These are phyloP conservation scores for Xylaria sp. DNA, from an alignment of 495 filamentous ascomycete species.

Conservation along the genomic window DNA sequence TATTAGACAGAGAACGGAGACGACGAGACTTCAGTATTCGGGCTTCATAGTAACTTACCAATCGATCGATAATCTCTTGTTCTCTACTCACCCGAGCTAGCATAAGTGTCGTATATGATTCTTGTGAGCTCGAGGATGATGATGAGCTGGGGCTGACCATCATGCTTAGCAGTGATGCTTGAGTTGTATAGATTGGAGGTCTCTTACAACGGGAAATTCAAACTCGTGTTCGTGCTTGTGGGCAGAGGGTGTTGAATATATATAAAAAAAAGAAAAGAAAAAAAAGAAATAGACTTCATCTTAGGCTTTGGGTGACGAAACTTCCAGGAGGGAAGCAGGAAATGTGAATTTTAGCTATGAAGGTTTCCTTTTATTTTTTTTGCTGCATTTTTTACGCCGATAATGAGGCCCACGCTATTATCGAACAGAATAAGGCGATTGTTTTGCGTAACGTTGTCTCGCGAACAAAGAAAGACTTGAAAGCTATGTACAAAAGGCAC, in stretches of 20 bases:
- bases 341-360: not conserved
- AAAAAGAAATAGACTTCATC: too few relatives aligned
- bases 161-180: not conserved
- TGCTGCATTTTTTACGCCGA: not conserved
- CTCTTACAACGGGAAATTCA: not conserved
- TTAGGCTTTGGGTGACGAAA: not conserved
- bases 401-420: not conserved
- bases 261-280: too few relatives aligned
- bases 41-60: not conserved
- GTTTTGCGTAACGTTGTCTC: not conserved
- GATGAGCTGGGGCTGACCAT: conserved; percentile 1
- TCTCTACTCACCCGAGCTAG: not conserved
- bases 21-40: too few relatives aligned
- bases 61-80: conserved; percentile 2
- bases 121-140: conserved; percentile 11
- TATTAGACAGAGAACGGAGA: too few relatives aligned
- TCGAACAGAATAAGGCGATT: not conserved
- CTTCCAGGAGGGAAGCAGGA: not conserved
- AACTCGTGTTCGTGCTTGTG: not conserved
- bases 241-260: not conserved
- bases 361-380: not conserved
- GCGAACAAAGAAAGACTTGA: not conserved
- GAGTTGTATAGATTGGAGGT: not conserved
- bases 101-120: conserved; percentile 22
- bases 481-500: not conserved